These are phyloP conservation scores for Striga hermonthica DNA, from an alignment of 305 asterid species.

Conservation along the genomic window DNA sequence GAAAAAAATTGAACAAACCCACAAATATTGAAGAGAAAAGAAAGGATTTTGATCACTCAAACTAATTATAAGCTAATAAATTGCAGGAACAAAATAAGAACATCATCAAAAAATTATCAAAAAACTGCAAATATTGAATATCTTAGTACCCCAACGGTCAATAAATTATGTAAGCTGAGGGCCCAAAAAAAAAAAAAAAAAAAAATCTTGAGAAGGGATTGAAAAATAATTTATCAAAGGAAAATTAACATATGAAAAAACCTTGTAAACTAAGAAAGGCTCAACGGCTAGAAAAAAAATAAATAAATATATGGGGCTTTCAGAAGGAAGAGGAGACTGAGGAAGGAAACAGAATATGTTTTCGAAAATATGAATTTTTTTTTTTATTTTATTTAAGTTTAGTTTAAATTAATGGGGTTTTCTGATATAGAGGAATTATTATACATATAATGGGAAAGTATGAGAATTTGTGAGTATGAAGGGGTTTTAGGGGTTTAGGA, in stretches of 20 bases:
- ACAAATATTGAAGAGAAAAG: neutral
- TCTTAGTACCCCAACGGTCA: slow-evolving; percentile 8
- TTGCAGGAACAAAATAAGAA: neutral
- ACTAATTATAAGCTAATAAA: neutral
- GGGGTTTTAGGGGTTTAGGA: neutral
- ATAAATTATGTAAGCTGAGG: neutral
- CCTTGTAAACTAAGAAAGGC: slow-evolving; percentile 1
- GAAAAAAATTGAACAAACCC: no score
- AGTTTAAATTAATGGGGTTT: neutral
- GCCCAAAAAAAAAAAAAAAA: neutral
- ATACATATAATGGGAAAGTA: neutral
- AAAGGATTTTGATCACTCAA: neutral
- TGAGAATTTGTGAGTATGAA: neutral
- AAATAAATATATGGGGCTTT: neutral
- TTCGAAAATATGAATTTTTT: neutral
- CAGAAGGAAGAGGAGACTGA: neutral
- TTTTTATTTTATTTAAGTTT: neutral
- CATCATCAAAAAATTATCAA: neutral
- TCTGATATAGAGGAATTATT: no score
- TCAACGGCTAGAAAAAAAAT: slow-evolving; percentile 10
- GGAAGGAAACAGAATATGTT: slow-evolving; percentile 10
- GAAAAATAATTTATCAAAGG: no score
- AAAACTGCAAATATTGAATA: neutral
- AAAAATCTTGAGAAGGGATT: neutral
- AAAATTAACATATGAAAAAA: neutral